A percentile compares a stretch with the other conserved stretches of the same genome.
These are phyloP conservation scores for Ulota crispa DNA, from an alignment of 225 moss, liverwort and hornwort species.

Conservation along the genomic window DNA sequence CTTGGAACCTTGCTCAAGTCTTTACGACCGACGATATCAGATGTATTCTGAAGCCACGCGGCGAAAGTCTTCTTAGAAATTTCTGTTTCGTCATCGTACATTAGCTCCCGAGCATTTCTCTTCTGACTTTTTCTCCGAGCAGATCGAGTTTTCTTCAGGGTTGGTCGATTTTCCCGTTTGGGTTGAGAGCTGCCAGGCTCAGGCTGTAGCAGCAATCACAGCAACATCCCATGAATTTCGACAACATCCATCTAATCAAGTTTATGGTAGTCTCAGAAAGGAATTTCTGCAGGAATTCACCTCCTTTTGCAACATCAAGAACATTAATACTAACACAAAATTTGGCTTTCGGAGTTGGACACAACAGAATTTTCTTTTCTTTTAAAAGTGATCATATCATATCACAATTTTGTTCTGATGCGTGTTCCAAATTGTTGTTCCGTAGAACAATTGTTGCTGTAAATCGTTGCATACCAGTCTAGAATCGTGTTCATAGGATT, in stretches of 20 bases:
- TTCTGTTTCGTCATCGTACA: constrained; percentile 48
- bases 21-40: constrained; percentile 41
- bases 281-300: not conserved
- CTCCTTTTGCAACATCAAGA: no score
- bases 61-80: constrained; percentile 38
- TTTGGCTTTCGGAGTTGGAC: no score
- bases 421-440: no score
- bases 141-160: constrained; percentile 20
- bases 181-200: constrained; percentile 30
- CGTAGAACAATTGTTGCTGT: no score
- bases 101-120: constrained; percentile 29
- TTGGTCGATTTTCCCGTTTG: constrained; percentile 19
- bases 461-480: no score
- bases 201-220: constrained; percentile 31
- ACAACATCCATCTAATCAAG: not conserved
- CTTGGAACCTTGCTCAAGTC: constrained; percentile 12
- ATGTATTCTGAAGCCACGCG: constrained; percentile 45
- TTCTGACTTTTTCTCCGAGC: constrained; percentile 29
- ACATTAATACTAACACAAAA: no score
- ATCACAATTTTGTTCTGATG: no score
- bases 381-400: no score
- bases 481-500: no score
- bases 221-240: not conserved
- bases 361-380: no score
- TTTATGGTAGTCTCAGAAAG: not conserved